phyloP scores from a whole-genome alignment of 371 early-diverging fungal genomes.

The Circinella umbellata region DNA sequence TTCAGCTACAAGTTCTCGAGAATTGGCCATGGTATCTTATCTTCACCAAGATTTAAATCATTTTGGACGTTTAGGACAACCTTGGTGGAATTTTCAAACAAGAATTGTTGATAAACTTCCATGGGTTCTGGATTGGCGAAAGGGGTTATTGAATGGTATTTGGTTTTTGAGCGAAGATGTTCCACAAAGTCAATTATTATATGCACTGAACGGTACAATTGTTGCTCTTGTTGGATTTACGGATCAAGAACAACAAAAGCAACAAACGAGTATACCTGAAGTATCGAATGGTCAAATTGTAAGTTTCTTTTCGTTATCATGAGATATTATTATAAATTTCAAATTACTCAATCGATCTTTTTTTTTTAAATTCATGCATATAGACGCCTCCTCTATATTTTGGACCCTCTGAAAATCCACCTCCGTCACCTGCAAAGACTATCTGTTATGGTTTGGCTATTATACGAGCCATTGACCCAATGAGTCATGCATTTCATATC shows the following conservation, averaged over 20 bases:
- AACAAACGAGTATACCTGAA: not conserved
- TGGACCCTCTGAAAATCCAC: constrained; percentile 50
- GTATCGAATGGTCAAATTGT: not conserved
- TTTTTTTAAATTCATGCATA: not conserved
- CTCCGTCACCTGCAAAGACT: constrained; percentile 53
- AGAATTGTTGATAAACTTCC: constrained; percentile 61
- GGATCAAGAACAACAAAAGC: not conserved
- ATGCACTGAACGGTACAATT: constrained; percentile 75
- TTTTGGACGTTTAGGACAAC: constrained; percentile 8
- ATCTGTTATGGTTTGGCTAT: constrained; percentile 77
- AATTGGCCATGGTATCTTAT: constrained; percentile 55
- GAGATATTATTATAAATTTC: not conserved
- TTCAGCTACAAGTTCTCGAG: constrained; percentile 62
- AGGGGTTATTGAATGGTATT: constrained; percentile 53
- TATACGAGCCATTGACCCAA: constrained; percentile 74
- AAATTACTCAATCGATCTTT: not conserved
- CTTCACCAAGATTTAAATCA: constrained; percentile 30
- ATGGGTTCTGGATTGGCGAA: constrained; percentile 65
- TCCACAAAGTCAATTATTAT: constrained; percentile 69
- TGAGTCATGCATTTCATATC: constrained; percentile 60
- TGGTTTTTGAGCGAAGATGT: constrained; percentile 69
- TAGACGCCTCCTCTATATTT: constrained; percentile 53
- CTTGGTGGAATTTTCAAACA: constrained; percentile 62
- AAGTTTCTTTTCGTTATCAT: not conserved
- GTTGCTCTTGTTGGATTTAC: constrained; percentile 65